A percentile compares a stretch with the other conserved stretches of the same genome.
Conservation (phyloP, 768 basidiomycete species). For the Agaricus subrufescens region DNA sequence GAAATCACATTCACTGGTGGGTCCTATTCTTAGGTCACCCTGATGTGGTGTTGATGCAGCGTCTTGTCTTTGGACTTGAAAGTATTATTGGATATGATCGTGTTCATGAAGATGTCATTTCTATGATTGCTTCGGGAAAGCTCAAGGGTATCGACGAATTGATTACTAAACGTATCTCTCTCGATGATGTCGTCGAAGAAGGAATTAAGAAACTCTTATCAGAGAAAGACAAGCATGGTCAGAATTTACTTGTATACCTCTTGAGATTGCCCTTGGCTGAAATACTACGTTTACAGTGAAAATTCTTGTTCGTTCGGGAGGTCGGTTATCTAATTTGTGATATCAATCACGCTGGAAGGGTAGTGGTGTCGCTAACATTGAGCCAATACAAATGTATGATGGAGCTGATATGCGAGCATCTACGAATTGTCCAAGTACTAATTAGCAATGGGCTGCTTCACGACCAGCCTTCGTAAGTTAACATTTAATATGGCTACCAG, state of each 20-base stretch:
- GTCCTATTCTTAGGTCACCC: not conserved
- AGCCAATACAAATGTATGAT: not conserved
- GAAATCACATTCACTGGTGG: constrained; percentile 36
- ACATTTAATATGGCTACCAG: too few species aligned
- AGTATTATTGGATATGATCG: constrained; percentile 32
- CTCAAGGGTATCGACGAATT: constrained; percentile 34
- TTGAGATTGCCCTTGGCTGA: not conserved
- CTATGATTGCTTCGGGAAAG: constrained; percentile 32
- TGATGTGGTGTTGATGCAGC: too few species aligned
- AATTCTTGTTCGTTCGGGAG: constrained; percentile 32
- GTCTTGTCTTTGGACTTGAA: constrained; percentile 7
- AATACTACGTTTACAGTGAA: constrained; percentile 22
- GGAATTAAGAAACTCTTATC: constrained; percentile 35
- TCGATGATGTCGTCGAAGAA: constrained; percentile 39
- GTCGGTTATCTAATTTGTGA: constrained; percentile 29
- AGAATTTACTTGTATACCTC: constrained; percentile 6
- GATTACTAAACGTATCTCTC: constrained; percentile 35
- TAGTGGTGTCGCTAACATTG: not conserved
- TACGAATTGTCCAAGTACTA: too few species aligned
- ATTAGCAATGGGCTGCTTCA: too few species aligned
- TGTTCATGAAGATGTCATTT: constrained; percentile 33
- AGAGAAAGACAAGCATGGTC: constrained; percentile 38
- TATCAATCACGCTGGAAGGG: constrained; percentile 20
- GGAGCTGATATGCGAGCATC: not conserved
- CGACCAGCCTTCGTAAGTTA: too few species aligned